Evolutionary conservation across 164 flowering plant species (phyloP).

Genomic region (Kalanchoe fedtschenkoi): DNA sequence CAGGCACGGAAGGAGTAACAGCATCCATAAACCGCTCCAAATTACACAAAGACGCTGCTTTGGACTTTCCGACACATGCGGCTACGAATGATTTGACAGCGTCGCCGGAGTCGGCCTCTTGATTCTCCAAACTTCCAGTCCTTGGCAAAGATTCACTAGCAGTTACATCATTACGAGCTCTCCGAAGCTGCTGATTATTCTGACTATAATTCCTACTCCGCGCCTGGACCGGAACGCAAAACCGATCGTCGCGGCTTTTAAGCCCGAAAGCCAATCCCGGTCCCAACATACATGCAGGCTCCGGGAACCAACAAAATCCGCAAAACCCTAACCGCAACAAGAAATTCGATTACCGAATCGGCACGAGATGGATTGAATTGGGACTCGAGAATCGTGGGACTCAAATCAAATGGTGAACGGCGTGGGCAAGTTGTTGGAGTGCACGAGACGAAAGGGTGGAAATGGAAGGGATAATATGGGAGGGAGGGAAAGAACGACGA

Average conservation of each 20-base stretch:
- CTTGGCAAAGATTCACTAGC: not conserved
- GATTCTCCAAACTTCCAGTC: not conserved
- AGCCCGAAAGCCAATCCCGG: not conserved
- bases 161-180: slow-evolving; percentile 13
- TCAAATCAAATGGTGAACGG: no score
- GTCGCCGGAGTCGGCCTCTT: slow-evolving; percentile 11
- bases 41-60: slow-evolving; percentile 17
- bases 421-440: no score
- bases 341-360: not conserved
- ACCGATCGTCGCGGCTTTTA: slow-evolving; percentile 21
- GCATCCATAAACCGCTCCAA: slow-evolving; percentile 53
- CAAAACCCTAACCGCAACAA: not conserved
- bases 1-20: slow-evolving; percentile 41
- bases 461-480: not conserved
- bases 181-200: slow-evolving; percentile 10
- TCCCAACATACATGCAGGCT: not conserved
- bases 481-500: not conserved
- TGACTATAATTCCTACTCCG: slow-evolving; percentile 20
- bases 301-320: not conserved
- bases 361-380: no score
- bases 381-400: no score
- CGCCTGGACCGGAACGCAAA: slow-evolving; percentile 30
- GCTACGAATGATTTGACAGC: slow-evolving; percentile 12
- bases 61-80: not conserved
- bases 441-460: not conserved